A percentile compares a stretch with the other conserved stretches of the same genome.
Evolutionary conservation across 768 basidiomycete genomes (phyloP).

Genomic region (Suillus ampliporus): DNA sequence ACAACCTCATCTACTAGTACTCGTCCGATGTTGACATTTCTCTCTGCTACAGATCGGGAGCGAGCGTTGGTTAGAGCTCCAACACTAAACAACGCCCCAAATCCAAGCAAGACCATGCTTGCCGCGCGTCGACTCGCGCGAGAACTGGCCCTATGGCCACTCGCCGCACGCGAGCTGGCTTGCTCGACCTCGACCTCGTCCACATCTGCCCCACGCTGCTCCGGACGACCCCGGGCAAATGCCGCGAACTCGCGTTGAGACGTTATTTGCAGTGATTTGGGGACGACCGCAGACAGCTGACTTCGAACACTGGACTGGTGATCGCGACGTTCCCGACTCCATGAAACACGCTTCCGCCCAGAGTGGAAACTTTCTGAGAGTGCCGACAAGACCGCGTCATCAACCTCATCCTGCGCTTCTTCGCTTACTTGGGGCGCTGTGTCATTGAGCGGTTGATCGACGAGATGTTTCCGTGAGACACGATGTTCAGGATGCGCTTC

Average conservation of each 20-base stretch:
- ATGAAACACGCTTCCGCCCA: conserved; percentile 70
- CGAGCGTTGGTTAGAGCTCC: conserved; percentile 51
- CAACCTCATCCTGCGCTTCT: conserved; percentile 45
- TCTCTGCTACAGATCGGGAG: conserved; percentile 32
- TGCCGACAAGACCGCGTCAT: conserved; percentile 57
- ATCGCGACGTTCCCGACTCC: conserved; percentile 62
- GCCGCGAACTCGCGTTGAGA: conserved; percentile 27
- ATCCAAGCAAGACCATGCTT: conserved; percentile 81
- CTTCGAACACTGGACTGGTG: conserved; percentile 41
- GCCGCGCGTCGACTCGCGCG: conserved; percentile 72
- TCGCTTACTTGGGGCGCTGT: conserved; percentile 26
- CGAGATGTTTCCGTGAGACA: conserved; percentile 33
- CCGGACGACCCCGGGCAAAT: conserved; percentile 50
- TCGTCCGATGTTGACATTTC: conserved; percentile 47
- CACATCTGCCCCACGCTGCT: conserved; percentile 44
- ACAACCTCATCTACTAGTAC: conserved; percentile 46
- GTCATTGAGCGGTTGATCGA: conserved; percentile 30
- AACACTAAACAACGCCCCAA: conserved; percentile 75
- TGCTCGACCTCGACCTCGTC: conserved; percentile 33
- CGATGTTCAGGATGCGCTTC: conserved; percentile 50
- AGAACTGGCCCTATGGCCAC: conserved; percentile 47
- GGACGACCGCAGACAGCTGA: conserved; percentile 39
- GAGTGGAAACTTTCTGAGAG: conserved; percentile 82
- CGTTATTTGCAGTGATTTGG: conserved; percentile 43
- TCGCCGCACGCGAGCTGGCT: conserved; percentile 1